A percentile compares a stretch with the other conserved stretches of the same genome.
Evolutionary conservation across 306 rosid genomes (phyloP).

Genomic region (Trifolium subterraneum): DNA sequence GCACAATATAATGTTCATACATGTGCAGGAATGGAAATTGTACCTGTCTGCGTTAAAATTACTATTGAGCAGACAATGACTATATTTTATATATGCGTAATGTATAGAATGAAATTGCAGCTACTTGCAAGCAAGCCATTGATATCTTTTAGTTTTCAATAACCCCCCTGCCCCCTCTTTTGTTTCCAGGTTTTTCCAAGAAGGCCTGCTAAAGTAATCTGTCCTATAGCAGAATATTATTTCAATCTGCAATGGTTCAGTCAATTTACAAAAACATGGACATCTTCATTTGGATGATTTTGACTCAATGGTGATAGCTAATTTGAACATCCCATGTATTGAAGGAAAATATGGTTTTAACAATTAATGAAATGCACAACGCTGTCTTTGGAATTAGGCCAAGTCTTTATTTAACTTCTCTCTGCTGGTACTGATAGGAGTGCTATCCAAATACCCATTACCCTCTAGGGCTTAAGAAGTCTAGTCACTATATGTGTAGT

Average conservation of each 20-base stretch:
- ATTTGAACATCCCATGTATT: conserved; percentile 29
- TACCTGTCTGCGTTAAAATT: conserved; percentile 2
- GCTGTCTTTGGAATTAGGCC: conserved; percentile 38
- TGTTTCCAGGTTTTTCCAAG: conserved; percentile 9
- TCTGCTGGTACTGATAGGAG: conserved; percentile 23
- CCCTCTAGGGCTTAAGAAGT: conserved; percentile 29
- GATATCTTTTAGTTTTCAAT: conserved; percentile 28
- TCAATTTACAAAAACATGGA: conserved; percentile 32
- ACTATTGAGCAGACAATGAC: not conserved
- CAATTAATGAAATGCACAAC: no score
- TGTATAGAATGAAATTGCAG: not conserved
- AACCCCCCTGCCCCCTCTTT: not conserved
- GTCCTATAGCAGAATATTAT: conserved; percentile 33
- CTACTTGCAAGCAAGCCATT: conserved; percentile 1
- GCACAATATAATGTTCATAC: conserved; percentile 6
- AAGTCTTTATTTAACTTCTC: conserved; percentile 29
- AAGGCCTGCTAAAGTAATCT: conserved; percentile 28
- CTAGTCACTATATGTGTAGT: conserved; percentile 42
- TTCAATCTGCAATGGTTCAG: conserved; percentile 35
- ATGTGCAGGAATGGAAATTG: not conserved
- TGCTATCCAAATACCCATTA: conserved; percentile 32
- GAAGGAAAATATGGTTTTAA: conserved; percentile 39
- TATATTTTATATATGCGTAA: not conserved
- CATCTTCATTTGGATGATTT: not conserved
- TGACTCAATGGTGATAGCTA: not conserved